Evolutionary conservation across 2,329 filamentous ascomycete species (phyloP).

Genomic region (Hymenoscyphus occultus): DNA sequence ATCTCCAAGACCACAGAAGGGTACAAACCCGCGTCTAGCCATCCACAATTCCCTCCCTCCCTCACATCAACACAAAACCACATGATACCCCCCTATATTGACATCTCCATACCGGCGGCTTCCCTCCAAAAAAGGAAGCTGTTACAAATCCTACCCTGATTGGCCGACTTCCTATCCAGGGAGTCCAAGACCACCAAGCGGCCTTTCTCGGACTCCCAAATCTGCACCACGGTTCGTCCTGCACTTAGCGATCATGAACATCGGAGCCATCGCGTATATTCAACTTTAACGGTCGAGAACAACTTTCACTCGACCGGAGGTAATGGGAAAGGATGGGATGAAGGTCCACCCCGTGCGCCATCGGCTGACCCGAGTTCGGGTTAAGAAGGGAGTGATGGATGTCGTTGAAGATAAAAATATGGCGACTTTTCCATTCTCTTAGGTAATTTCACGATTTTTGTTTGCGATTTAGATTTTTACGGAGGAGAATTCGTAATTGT

Average conservation of each 20-base stretch:
- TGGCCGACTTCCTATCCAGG: conserved; percentile 24
- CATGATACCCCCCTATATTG: background rate
- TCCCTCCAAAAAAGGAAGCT: conserved; percentile 10
- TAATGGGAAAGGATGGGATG: background rate
- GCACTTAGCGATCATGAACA: conserved; percentile 22
- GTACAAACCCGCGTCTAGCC: background rate
- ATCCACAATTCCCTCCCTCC: background rate
- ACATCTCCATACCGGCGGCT: conserved; percentile 8
- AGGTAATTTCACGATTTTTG: background rate
- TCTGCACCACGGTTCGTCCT: conserved; percentile 16
- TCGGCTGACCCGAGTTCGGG: background rate
- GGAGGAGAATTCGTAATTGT: background rate
- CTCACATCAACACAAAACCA: background rate
- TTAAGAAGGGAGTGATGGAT: background rate
- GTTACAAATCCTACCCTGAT: conserved; percentile 23
- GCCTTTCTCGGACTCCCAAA: conserved; percentile 12
- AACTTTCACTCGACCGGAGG: conserved; percentile 13
- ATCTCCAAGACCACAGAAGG: background rate
- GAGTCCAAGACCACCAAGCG: conserved; percentile 14
- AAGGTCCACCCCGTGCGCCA: background rate
- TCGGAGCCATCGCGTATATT: conserved; percentile 21
- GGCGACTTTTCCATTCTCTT: background rate
- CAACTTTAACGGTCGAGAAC: conserved; percentile 27
- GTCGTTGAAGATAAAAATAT: background rate
- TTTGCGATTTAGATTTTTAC: background rate